Conservation (phyloP, 2,329 filamentous ascomycete genomes). For the Trichoderma lentiforme region DNA sequence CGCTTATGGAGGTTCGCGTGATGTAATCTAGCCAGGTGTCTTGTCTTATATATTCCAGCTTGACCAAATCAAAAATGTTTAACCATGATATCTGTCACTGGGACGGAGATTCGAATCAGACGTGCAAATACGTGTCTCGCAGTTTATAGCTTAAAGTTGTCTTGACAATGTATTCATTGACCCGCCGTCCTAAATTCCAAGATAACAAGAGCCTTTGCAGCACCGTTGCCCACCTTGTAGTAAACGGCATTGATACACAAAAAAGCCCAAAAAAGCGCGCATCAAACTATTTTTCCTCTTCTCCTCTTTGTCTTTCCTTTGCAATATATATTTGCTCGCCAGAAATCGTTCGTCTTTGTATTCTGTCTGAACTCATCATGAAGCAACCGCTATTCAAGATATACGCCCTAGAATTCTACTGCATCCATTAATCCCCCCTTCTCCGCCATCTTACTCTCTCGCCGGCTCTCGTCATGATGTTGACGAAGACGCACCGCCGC, state of each 20-base stretch:
- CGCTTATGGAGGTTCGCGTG: neutral
- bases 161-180: neutral
- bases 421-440: neutral
- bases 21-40: neutral
- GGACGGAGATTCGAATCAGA: neutral
- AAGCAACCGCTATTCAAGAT: slow-evolving; percentile 7
- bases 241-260: neutral
- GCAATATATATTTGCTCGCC: neutral
- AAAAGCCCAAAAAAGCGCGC: neutral
- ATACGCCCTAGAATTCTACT: neutral
- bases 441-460: neutral
- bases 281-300: neutral
- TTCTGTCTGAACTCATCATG: neutral
- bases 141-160: neutral
- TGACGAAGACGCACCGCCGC: slow-evolving; percentile 19
- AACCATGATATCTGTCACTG: neutral
- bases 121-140: neutral
- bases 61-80: neutral
- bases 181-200: neutral
- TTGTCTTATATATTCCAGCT: neutral
- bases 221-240: neutral
- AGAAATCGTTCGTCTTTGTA: neutral
- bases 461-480: neutral
- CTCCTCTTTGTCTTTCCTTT: neutral
- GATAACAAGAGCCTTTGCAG: neutral